A percentile compares a stretch with the other conserved stretches of the same genome.
Conservation (phyloP, 2,329 filamentous ascomycete species). For the Penicillium vulpinum region DNA sequence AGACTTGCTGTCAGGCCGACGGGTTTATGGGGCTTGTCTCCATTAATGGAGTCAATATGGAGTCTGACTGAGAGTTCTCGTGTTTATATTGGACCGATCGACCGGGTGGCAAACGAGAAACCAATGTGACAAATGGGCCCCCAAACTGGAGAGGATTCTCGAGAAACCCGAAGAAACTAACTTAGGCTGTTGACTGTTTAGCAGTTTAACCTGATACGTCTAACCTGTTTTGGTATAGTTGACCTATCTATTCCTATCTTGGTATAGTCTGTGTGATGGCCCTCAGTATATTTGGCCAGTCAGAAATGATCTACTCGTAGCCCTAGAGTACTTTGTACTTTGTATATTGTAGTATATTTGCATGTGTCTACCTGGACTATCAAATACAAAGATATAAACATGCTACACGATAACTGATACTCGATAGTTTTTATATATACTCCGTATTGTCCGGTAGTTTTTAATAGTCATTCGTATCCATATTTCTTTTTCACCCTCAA, state of each 20-base stretch:
- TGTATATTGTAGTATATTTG: too few species aligned
- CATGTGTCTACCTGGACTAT: neutral
- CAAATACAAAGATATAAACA: neutral
- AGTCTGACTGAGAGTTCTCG: neutral
- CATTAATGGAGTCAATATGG: neutral
- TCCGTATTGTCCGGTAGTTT: too few species aligned
- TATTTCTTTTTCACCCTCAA: too few species aligned
- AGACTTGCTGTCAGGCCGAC: neutral
- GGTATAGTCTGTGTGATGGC: neutral
- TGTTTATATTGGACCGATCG: neutral
- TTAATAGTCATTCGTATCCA: neutral
- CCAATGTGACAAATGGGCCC: neutral
- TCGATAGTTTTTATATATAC: neutral
- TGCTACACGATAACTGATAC: neutral
- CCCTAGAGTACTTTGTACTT: too few species aligned
- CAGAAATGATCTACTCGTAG: neutral
- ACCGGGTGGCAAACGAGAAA: neutral
- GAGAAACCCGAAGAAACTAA: neutral
- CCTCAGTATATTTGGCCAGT: neutral
- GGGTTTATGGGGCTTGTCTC: neutral
- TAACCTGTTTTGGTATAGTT: neutral
- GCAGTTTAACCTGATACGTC: neutral
- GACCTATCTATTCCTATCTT: neutral
- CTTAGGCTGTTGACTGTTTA: neutral
- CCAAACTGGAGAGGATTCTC: neutral